Conservation (phyloP, 1,139 yeast genomes). For the Ogataea hybrid region DNA sequence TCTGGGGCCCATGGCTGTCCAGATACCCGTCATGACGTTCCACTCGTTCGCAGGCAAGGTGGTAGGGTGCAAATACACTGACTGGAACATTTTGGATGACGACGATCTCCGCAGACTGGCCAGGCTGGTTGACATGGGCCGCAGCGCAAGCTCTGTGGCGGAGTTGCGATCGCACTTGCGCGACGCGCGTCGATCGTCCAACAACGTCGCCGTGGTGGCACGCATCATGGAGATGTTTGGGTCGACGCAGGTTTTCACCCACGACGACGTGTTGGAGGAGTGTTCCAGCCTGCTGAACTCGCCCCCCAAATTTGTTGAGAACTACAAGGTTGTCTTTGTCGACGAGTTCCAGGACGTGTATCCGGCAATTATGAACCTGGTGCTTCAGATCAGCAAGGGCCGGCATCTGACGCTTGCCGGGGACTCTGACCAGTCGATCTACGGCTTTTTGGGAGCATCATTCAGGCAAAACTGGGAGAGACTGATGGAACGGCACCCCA, state of each 20-base stretch:
- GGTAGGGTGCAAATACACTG: constrained; percentile 41
- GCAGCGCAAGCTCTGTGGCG: constrained; percentile 6
- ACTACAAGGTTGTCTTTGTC: constrained; percentile 46
- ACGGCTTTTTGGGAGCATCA: constrained; percentile 54
- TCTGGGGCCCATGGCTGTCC: constrained; percentile 37
- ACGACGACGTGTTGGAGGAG: constrained; percentile 38
- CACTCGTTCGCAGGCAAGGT: constrained; percentile 58
- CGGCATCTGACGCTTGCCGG: constrained; percentile 69
- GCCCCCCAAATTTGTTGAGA: constrained; percentile 15
- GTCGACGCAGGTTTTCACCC: constrained; percentile 38
- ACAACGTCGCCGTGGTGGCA: constrained; percentile 11
- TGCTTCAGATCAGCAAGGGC: constrained; percentile 36
- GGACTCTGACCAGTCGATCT: constrained; percentile 71
- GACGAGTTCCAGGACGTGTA: constrained; percentile 81
- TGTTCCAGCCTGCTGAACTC: constrained; percentile 30
- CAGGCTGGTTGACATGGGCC: neutral
- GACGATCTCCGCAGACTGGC: constrained; percentile 19
- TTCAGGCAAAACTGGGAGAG: constrained; percentile 1
- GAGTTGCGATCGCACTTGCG: neutral
- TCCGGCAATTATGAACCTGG: constrained; percentile 45
- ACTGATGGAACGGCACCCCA: constrained; percentile 4
- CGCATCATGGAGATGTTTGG: constrained; percentile 33
- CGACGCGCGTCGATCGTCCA: constrained; percentile 3
- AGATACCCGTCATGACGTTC: constrained; percentile 53
- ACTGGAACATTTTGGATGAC: constrained; percentile 39